Evolutionary conservation across 148 eudicot species (phyloP).

Genomic region (Beta vulgaris): DNA sequence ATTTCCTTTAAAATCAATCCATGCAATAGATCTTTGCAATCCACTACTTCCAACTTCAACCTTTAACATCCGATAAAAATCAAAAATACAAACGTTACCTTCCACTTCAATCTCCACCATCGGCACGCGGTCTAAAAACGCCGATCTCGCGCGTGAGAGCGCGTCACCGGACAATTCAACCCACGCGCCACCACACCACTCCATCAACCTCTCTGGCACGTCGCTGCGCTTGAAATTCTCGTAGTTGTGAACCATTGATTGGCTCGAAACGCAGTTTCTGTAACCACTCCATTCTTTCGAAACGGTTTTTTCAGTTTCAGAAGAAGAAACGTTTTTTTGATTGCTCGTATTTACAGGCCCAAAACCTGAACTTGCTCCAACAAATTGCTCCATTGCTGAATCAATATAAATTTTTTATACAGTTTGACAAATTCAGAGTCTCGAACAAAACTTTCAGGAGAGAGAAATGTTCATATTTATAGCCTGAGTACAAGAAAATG

Average conservation of each 20-base stretch:
- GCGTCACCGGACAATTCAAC: constrained; percentile 31
- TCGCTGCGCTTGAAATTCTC: constrained; percentile 43
- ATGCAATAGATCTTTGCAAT: constrained; percentile 46
- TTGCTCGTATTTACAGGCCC: constrained; percentile 18
- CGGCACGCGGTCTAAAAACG: constrained; percentile 37
- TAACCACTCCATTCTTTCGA: background rate
- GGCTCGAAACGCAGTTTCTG: constrained; percentile 10
- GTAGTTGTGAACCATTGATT: constrained; percentile 38
- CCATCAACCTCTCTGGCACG: constrained; percentile 43
- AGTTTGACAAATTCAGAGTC: background rate
- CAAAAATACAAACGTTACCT: constrained; percentile 32
- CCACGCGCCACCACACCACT: constrained; percentile 44
- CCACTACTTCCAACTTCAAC: constrained; percentile 29
- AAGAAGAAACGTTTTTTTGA: background rate
- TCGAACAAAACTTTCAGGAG: too few species aligned
- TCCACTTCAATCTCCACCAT: constrained; percentile 31
- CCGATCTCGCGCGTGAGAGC: constrained; percentile 21
- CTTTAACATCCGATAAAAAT: constrained; percentile 45
- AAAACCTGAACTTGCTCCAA: constrained; percentile 20
- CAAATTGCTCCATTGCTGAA: constrained; percentile 12
- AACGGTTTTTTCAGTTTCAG: background rate
- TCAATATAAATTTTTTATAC: background rate
- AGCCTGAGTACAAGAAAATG: too few species aligned
- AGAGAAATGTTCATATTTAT: too few species aligned
- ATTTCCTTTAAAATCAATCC: constrained; percentile 46